Evolutionary conservation across 345 rosid species (phyloP).

Genomic region (Geranium brycei): DNA sequence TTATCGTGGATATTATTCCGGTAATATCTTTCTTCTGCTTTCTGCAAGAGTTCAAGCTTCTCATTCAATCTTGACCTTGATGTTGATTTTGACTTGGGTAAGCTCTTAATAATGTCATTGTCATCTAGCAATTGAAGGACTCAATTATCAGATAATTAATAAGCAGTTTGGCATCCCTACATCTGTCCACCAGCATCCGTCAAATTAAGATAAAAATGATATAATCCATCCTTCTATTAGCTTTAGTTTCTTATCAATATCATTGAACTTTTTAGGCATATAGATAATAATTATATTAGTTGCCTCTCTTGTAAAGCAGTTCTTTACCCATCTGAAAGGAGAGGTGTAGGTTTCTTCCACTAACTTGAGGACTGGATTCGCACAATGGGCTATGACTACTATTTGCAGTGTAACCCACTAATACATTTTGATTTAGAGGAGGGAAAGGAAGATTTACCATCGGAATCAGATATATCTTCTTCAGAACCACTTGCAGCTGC

Average conservation of each 20-base stretch:
- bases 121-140: slow-evolving; percentile 35
- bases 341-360: not conserved
- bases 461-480: slow-evolving; percentile 85
- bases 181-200: not conserved
- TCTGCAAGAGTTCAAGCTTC: slow-evolving; percentile 54
- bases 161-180: not conserved
- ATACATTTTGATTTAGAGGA: not conserved
- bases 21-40: slow-evolving; percentile 58
- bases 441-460: slow-evolving; percentile 25
- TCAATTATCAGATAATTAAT: slow-evolving; percentile 5
- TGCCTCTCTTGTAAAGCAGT: not conserved
- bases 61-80: slow-evolving; percentile 43
- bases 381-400: not conserved
- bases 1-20: slow-evolving; percentile 28
- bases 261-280: not conserved
- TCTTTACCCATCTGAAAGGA: not conserved
- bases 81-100: slow-evolving; percentile 31
- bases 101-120: slow-evolving; percentile 27
- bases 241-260: not conserved
- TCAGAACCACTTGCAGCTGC: slow-evolving; percentile 42
- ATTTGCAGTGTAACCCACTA: not conserved
- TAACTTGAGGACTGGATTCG: not conserved
- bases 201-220: slow-evolving; percentile 5
- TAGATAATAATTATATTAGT: no score
- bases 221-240: not conserved